Evolutionary conservation across 305 asterid species (phyloP).

Genomic region (Plantago coronopus): DNA sequence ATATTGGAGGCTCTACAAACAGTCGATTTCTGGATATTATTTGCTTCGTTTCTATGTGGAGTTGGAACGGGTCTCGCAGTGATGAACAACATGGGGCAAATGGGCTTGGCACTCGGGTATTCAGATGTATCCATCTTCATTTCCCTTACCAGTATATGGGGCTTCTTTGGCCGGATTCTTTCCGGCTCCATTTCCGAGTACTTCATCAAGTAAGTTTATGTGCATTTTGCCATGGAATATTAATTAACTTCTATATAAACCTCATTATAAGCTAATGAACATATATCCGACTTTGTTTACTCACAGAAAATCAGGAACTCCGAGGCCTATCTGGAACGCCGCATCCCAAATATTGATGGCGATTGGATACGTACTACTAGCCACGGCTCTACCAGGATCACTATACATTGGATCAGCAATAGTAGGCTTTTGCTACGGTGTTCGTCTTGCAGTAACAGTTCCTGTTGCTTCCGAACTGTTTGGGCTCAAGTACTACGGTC

Average conservation of each 20-base stretch:
- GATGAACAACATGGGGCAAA: constrained; percentile 84
- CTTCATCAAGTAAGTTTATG: constrained; percentile 85
- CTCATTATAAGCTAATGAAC: no score
- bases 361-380: constrained; percentile 58
- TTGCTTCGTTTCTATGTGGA: constrained; percentile 74
- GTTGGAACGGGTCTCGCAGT: constrained; percentile 91
- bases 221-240: no score
- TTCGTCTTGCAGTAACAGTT: constrained; percentile 69
- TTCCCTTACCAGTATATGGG: constrained; percentile 88
- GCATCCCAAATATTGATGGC: constrained; percentile 89
- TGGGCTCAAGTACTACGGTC: constrained; percentile 78
- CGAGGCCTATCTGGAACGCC: constrained; percentile 90
- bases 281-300: neutral
- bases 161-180: constrained; percentile 86
- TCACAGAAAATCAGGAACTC: constrained; percentile 37
- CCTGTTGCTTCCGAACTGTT: constrained; percentile 89
- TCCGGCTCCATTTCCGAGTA: constrained; percentile 79
- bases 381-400: constrained; percentile 87
- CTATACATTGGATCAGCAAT: constrained; percentile 75
- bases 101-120: constrained; percentile 85
- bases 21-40: constrained; percentile 81
- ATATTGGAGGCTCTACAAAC: constrained; percentile 53
- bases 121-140: constrained; percentile 82
- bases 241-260: no score
- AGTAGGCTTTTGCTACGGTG: constrained; percentile 82